These are phyloP conservation scores for Cucurbita pepo DNA, from an alignment of 306 rosid genomes.

Conservation along the genomic window DNA sequence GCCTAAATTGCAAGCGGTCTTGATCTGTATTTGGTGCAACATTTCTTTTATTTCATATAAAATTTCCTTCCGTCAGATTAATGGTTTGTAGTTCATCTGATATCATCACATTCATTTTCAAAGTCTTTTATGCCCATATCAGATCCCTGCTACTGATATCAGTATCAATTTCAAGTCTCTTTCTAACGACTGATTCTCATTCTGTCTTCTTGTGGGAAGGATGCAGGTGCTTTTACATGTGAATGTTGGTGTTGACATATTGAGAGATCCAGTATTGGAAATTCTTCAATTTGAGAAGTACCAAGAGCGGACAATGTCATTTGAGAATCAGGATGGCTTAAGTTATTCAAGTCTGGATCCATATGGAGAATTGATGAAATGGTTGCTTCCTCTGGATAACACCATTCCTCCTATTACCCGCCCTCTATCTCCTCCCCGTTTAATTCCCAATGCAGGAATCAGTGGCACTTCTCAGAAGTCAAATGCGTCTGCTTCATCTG, in stretches of 20 bases:
- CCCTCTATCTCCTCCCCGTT: conserved; percentile 39
- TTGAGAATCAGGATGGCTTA: conserved; percentile 23
- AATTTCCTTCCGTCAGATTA: background rate
- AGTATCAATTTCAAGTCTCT: conserved; percentile 7
- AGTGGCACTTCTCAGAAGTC: conserved; percentile 42
- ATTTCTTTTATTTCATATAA: background rate
- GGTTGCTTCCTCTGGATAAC: conserved; percentile 90
- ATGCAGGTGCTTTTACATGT: conserved; percentile 91
- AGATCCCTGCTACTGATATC: background rate
- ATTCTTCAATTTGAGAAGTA: conserved; percentile 84
- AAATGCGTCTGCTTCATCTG: conserved; percentile 27
- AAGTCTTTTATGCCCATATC: conserved; percentile 7
- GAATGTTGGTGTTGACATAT: conserved; percentile 53
- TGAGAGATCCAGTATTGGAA: conserved; percentile 75
- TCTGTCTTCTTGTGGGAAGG: conserved; percentile 58
- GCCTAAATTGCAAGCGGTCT: background rate
- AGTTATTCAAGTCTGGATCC: conserved; percentile 44
- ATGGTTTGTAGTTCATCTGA: background rate
- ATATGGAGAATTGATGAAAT: conserved; percentile 61
- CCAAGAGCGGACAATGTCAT: conserved; percentile 28
- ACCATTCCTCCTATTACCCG: conserved; percentile 29
- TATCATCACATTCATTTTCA: conserved; percentile 2
- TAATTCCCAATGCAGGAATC: conserved; percentile 41
- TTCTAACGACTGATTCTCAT: conserved; percentile 34
- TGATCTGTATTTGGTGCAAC: background rate